Evolutionary conservation across 2,329 filamentous ascomycete species (phyloP).

Genomic region (Pyrenochaeta sp.): DNA sequence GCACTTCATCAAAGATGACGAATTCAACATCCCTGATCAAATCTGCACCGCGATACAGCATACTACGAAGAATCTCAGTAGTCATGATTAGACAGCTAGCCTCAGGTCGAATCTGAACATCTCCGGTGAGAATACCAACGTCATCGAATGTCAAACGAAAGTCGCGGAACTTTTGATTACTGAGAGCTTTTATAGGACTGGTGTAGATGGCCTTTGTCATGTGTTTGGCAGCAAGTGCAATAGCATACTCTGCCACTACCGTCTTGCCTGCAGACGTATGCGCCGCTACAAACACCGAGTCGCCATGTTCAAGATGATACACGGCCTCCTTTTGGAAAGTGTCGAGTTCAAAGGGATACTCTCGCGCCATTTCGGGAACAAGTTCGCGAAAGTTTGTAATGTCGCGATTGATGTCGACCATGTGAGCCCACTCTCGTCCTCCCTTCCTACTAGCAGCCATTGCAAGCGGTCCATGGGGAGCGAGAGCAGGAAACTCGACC

Average conservation of each 20-base stretch:
- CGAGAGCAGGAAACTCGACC: conserved; percentile 89
- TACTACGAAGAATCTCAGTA: conserved; percentile 95
- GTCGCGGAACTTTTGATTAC: conserved; percentile 98
- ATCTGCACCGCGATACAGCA: conserved; percentile 96
- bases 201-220: conserved; percentile 99
- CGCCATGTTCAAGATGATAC: conserved; percentile 94
- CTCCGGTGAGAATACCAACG: conserved; percentile 94
- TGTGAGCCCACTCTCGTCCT: conserved; percentile 94
- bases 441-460: conserved; percentile 75
- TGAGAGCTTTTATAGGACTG: conserved; percentile 96
- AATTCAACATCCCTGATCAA: conserved; percentile 97
- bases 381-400: conserved; percentile 94
- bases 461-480: conserved; percentile 80
- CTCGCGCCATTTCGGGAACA: conserved; percentile 93
- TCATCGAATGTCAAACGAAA: conserved; percentile 92
- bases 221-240: conserved; percentile 93
- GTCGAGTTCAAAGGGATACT: conserved; percentile 97
- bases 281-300: conserved; percentile 97
- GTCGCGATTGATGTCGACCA: conserved; percentile 93
- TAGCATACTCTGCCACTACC: conserved; percentile 97
- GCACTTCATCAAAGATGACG: conserved; percentile 98
- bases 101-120: conserved; percentile 97
- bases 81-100: conserved; percentile 99
- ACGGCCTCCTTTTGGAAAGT: conserved; percentile 99
- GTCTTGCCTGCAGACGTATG: conserved; percentile 99